Evolutionary conservation across 106 monocot genomes (phyloP).

Genomic region (Alisma plantagoaquatica): DNA sequence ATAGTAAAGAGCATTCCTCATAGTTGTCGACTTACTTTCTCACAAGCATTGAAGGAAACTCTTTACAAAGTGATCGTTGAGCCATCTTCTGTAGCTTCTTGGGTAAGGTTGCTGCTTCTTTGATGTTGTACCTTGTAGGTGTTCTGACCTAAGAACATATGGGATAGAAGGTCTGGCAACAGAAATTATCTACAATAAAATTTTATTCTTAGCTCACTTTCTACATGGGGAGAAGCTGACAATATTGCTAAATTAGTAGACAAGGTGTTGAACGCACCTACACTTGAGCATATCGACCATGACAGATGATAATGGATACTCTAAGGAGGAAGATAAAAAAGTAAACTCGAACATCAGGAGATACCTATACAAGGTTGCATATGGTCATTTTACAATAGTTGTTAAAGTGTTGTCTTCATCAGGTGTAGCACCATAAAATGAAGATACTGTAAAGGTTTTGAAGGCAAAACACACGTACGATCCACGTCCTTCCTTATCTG

Average conservation of each 20-base stretch:
- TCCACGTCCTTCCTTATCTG: neutral
- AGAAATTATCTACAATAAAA: neutral
- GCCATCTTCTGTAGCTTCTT: neutral
- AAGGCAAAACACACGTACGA: neutral
- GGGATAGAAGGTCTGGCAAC: neutral
- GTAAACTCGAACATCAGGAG: neutral
- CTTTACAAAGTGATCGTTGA: neutral
- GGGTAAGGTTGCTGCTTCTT: neutral
- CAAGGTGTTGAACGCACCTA: neutral
- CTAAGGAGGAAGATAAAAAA: neutral
- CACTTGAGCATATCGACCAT: neutral
- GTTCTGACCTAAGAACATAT: neutral
- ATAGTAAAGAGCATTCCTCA: neutral
- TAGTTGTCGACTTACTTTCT: slow-evolving; percentile 1
- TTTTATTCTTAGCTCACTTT: neutral
- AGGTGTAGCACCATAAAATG: neutral
- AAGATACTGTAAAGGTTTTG: neutral
- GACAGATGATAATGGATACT: neutral
- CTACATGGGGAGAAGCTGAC: slow-evolving; percentile 1
- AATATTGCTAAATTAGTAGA: neutral
- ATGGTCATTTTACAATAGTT: neutral
- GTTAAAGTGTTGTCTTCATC: neutral
- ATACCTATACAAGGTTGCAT: neutral
- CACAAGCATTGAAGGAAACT: neutral
- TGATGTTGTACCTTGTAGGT: neutral